Conservation (phyloP, 768 basidiomycete genomes). For the Steccherinum ochraceum region DNA sequence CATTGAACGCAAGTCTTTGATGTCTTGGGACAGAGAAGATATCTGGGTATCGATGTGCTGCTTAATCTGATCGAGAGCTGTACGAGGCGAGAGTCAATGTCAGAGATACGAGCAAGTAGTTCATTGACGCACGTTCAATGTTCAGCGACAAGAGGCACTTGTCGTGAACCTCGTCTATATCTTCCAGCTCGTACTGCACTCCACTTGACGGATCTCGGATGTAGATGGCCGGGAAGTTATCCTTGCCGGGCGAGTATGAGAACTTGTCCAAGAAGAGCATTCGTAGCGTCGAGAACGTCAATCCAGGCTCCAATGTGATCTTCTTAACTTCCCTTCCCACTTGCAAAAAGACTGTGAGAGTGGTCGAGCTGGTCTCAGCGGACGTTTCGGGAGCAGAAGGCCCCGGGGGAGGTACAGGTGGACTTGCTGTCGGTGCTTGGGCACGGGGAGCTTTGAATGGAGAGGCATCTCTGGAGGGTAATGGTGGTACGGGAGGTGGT, state of each 20-base stretch:
- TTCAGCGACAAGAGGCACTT: conserved; percentile 87
- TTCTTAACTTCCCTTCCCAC: conserved; percentile 90
- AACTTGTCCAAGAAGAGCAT: conserved; percentile 94
- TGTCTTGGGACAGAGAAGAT: conserved; percentile 73
- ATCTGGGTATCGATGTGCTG: conserved; percentile 96
- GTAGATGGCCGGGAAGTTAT: conserved; percentile 94
- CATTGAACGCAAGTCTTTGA: conserved; percentile 77
- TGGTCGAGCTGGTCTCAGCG: conserved; percentile 7
- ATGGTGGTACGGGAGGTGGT: conserved; percentile 27
- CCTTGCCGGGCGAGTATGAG: conserved; percentile 86
- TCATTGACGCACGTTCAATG: conserved; percentile 90
- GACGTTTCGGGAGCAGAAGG: conserved; percentile 1
- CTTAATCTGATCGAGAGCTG: conserved; percentile 97
- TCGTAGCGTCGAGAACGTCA: conserved; percentile 70
- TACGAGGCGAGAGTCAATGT: conserved; percentile 2
- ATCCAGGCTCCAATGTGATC: conserved; percentile 58
- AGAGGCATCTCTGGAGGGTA: conserved; percentile 15
- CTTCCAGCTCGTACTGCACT: conserved; percentile 93
- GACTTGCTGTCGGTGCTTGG: not conserved
- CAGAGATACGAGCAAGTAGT: not conserved
- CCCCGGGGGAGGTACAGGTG: not conserved
- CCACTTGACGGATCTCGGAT: conserved; percentile 89
- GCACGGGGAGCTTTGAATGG: conserved; percentile 2
- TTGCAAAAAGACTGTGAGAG: conserved; percentile 80
- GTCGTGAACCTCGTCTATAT: conserved; percentile 86